phyloP scores from a whole-genome alignment of 2,329 filamentous ascomycete genomes.

The Trichophyton verrucosum region DNA sequence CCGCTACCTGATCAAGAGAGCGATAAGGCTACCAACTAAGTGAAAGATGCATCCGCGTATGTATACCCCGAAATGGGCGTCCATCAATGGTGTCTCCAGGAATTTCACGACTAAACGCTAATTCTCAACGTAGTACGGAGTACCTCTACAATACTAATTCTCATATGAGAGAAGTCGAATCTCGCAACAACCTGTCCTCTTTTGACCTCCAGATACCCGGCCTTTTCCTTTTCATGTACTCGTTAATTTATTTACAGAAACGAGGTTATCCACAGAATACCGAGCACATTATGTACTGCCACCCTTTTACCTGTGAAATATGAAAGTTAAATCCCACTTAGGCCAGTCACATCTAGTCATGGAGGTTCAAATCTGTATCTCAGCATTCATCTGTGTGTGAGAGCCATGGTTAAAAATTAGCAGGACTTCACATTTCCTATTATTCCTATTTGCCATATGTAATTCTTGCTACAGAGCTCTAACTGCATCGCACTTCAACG shows the following conservation, averaged over 20 bases:
- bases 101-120: neutral
- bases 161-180: neutral
- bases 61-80: neutral
- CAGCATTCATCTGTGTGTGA: no score
- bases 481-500: neutral
- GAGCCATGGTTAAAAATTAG: no score
- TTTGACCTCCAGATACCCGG: neutral
- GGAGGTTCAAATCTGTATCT: neutral
- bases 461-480: neutral
- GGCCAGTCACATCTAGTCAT: neutral
- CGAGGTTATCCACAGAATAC: no score
- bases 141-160: neutral
- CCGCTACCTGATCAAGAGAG: neutral
- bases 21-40: no score
- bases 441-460: neutral
- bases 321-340: neutral
- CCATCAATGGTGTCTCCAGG: no score
- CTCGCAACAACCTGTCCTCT: neutral
- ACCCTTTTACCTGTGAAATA: neutral
- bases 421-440: no score
- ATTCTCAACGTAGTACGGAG: neutral
- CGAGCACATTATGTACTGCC: no score
- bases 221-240: neutral
- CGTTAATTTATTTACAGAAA: no score
- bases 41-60: neutral